Evolutionary conservation across 2,329 filamentous ascomycete species (phyloP).

Genomic region (Tolypocladium ovalisporum): DNA sequence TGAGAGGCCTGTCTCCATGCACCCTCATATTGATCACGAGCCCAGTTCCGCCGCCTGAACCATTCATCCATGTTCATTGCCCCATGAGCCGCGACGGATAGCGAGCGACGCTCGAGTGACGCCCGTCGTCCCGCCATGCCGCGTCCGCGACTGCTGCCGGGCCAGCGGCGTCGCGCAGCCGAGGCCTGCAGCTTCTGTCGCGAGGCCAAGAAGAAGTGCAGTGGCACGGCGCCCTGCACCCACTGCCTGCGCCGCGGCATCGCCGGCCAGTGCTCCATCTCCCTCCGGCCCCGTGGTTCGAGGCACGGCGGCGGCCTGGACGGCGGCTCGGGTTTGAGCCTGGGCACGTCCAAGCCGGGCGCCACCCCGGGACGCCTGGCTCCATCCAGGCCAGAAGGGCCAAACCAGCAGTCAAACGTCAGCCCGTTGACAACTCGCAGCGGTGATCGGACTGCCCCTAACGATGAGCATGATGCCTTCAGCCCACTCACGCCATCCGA

Average conservation of each 20-base stretch:
- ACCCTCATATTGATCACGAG: background rate
- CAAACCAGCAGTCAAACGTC: background rate
- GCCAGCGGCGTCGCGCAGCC: slow-evolving; percentile 34
- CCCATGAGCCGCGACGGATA: background rate
- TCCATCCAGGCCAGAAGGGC: background rate
- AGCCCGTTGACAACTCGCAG: background rate
- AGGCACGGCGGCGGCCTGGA: background rate
- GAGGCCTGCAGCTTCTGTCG: slow-evolving; percentile 38
- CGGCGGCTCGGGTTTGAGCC: background rate
- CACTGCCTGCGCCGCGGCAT: slow-evolving; percentile 34
- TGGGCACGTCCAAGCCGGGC: background rate
- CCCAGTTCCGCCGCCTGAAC: background rate
- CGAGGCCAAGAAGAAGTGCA: slow-evolving; percentile 39
- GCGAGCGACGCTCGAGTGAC: background rate
- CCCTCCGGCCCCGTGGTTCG: slow-evolving; percentile 19
- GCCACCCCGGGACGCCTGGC: background rate
- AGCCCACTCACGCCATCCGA: slow-evolving; percentile 18
- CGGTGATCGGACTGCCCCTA: background rate
- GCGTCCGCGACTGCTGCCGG: slow-evolving; percentile 37
- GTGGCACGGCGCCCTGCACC: slow-evolving; percentile 34
- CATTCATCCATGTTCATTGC: background rate
- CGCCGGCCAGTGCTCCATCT: slow-evolving; percentile 23
- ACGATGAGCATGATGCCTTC: slow-evolving; percentile 7
- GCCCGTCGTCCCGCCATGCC: slow-evolving; percentile 27
- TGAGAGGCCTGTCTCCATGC: too few species aligned